Conservation (phyloP, 345 rosid species). For the Clarkia xantiana region DNA sequence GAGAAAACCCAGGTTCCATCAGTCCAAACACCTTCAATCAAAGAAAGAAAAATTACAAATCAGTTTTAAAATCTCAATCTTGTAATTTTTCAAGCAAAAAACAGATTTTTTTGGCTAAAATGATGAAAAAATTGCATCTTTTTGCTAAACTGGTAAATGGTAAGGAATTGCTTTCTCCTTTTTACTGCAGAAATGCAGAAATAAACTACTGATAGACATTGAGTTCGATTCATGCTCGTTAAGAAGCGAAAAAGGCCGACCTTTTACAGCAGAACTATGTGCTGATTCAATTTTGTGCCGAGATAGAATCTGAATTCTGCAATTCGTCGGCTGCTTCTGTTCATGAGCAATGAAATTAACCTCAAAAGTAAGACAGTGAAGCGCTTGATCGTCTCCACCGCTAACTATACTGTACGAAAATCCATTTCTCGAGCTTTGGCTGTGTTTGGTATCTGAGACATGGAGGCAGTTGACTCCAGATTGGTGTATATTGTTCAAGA, state of each 20-base stretch:
- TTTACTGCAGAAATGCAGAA: no score
- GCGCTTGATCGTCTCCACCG: constrained; percentile 97
- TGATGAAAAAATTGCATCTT: neutral
- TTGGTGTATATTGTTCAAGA: constrained; percentile 46
- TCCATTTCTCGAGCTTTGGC: constrained; percentile 16
- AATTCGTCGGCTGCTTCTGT: constrained; percentile 21
- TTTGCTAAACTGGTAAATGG: no score
- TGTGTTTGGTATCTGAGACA: constrained; percentile 30
- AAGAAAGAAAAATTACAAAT: constrained; percentile 3
- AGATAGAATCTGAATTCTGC: constrained; percentile 24
- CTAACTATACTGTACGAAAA: constrained; percentile 41
- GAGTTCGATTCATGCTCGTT: no score
- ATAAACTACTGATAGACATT: no score
- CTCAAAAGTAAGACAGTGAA: constrained; percentile 41
- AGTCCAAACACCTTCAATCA: constrained; percentile 68
- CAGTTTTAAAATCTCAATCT: neutral
- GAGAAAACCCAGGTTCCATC: constrained; percentile 80
- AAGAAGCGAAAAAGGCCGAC: constrained; percentile 17
- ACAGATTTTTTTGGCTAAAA: neutral
- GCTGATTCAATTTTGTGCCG: constrained; percentile 44
- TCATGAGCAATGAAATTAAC: constrained; percentile 8
- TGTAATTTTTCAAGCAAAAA: no score
- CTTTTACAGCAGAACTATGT: constrained; percentile 84
- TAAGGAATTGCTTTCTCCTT: no score
- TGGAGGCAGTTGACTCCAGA: constrained; percentile 88